Conservation (phyloP, 371 early-diverging fungal genomes). For the Mortierella sp. region DNA sequence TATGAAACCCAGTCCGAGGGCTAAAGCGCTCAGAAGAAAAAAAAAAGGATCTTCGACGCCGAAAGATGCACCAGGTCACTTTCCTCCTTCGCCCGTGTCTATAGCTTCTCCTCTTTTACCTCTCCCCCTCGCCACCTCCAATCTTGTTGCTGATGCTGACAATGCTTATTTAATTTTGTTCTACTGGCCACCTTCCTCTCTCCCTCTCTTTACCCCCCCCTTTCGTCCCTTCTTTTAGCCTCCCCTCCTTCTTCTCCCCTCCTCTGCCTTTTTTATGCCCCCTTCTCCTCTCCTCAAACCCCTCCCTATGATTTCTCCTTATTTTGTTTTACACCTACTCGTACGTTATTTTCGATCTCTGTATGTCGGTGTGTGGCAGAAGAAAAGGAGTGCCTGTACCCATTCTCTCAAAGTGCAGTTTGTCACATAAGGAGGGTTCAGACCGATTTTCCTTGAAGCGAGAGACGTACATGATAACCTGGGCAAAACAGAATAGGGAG, state of each 20-base stretch:
- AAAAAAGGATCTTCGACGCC: too few species aligned
- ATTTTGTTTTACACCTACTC: not conserved
- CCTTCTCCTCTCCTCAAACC: not conserved
- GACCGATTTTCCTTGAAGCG: not conserved
- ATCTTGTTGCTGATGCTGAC: not conserved
- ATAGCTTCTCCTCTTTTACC: not conserved
- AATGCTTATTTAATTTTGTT: not conserved
- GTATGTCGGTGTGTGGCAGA: not conserved
- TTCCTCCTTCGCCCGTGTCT: not conserved
- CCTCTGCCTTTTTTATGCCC: not conserved
- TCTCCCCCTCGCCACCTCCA: not conserved
- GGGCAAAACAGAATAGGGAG: not conserved
- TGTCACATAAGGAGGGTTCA: not conserved
- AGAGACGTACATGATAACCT: not conserved
- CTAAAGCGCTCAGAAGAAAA: too few species aligned
- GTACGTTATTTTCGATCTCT: not conserved
- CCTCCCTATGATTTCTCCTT: not conserved
- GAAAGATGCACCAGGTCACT: too few species aligned
- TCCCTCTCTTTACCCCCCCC: not conserved
- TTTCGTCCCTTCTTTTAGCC: not conserved
- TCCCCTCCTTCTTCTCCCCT: too few species aligned
- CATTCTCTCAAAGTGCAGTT: too few species aligned
- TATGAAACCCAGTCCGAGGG: too few species aligned
- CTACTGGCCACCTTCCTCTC: not conserved
- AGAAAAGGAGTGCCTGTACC: not conserved